These are phyloP conservation scores for Trametes versicolor DNA, from an alignment of 1,284 basidiomycete genomes.

Conservation along the genomic window DNA sequence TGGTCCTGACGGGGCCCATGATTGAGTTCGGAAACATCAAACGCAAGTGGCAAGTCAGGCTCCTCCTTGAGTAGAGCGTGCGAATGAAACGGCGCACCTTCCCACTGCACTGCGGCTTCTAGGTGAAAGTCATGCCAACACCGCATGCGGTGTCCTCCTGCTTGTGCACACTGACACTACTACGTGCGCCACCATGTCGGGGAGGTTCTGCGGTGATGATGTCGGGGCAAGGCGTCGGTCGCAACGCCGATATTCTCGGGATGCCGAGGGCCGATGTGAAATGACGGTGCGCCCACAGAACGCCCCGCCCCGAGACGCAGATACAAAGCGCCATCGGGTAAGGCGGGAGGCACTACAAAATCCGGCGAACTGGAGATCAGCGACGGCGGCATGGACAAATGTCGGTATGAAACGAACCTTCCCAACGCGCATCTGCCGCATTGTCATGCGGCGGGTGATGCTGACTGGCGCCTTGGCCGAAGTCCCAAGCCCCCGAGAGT, in stretches of 20 bases:
- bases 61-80: background rate
- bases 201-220: background rate
- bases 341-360: background rate
- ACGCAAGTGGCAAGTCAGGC: background rate
- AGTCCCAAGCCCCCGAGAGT: background rate
- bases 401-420: conserved; percentile 6
- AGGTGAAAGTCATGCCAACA: conserved; percentile 14
- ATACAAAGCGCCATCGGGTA: background rate
- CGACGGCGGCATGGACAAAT: conserved; percentile 5
- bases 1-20: conserved; percentile 6
- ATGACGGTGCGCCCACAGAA: background rate
- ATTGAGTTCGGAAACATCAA: conserved; percentile 17
- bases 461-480: conserved; percentile 9
- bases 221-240: too few relatives aligned
- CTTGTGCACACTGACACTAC: background rate
- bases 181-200: background rate
- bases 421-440: conserved; percentile 15
- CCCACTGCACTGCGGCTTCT: conserved; percentile 6
- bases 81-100: background rate
- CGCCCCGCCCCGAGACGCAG: background rate
- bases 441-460: conserved; percentile 14
- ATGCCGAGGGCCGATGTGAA: background rate
- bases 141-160: background rate
- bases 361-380: conserved; percentile 15
- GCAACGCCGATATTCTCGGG: too few relatives aligned